Conservation (phyloP, 768 basidiomycete species). For the Suillus weaverae region DNA sequence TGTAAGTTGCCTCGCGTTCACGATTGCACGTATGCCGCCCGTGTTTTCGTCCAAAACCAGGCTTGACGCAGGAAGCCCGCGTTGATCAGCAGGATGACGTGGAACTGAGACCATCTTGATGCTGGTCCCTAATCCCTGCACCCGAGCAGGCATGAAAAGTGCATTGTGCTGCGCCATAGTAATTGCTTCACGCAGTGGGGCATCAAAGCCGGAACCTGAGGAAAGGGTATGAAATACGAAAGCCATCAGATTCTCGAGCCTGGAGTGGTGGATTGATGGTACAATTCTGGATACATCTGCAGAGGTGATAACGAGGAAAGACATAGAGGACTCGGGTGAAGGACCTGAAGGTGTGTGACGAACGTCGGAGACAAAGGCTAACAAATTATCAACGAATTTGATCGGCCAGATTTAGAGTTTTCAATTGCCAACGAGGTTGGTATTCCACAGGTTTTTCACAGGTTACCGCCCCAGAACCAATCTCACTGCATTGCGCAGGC, state of each 20-base stretch:
- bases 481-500: not conserved
- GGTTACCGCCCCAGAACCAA: too few species aligned
- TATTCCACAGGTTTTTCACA: not conserved
- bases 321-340: slow-evolving; percentile 23
- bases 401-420: too few species aligned
- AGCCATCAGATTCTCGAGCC: slow-evolving; percentile 58
- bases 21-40: slow-evolving; percentile 68
- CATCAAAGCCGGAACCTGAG: slow-evolving; percentile 21
- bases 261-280: slow-evolving; percentile 42
- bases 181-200: slow-evolving; percentile 63
- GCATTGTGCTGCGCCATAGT: slow-evolving; percentile 54
- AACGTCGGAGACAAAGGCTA: not conserved
- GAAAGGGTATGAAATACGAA: slow-evolving; percentile 55
- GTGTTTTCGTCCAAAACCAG: slow-evolving; percentile 70
- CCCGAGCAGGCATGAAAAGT: slow-evolving; percentile 84
- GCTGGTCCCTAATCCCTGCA: slow-evolving; percentile 52
- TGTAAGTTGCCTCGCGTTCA: slow-evolving; percentile 79
- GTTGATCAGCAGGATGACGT: slow-evolving; percentile 33
- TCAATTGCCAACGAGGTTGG: too few species aligned
- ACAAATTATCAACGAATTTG: too few species aligned
- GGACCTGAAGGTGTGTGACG: too few species aligned
- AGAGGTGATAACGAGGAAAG: slow-evolving; percentile 62
- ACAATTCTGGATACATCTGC: slow-evolving; percentile 55
- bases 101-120: slow-evolving; percentile 87
- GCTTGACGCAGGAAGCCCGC: slow-evolving; percentile 76